Base-by-base conservation (phyloP, 1,284 basidiomycete genomes). In the Pyrrhoderma lamaoense region DNA sequence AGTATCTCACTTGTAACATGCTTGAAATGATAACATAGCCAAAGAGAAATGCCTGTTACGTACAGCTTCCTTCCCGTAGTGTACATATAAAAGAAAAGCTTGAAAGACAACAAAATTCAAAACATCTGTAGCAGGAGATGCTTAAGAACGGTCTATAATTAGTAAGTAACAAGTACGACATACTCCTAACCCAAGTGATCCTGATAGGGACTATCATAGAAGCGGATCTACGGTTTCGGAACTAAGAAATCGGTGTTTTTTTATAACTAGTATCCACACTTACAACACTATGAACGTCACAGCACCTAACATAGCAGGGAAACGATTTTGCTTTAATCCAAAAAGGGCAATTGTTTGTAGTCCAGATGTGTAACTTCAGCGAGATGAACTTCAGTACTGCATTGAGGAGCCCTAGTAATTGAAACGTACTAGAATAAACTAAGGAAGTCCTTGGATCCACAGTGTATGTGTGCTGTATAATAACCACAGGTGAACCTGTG, bases 261-360 rank as follows among this genome's bases (percentile, higher is more conserved):
- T 4, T 14, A 21, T 42, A 11, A 38, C 27, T 8, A 16, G 31
- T n/a, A 27, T 46, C 37, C 13, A 21, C 22, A 65, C 81, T 54
- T 62, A 85, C 77, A 85, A 65, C 34, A 82, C 60, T 56, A 83
- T 76, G 64, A 85, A 80, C 45, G 72, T 60, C 7, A 76, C 45
- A 0, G 80, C 77, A 7, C 81, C 83, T 27, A 80, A 49, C 42
- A 81, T 67, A 1, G 84, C 82, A n/a, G 79, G 75, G 37, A 86
- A 65, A 18, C 90, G 74, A 53, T 82, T 78, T 59, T 85, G 68
- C 58, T 82, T 79, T 49, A 93, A 64, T 2, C 86, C 88, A 60
- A 93, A 88, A 8, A 93, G 65, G 1, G 80, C 87, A 38, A 93
- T 79, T 0, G 81, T 82, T 60, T 88, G 88, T 19, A 88, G 65